phyloP scores from a whole-genome alignment of 495 filamentous ascomycete species.

The Aspergillus avenaceus region DNA sequence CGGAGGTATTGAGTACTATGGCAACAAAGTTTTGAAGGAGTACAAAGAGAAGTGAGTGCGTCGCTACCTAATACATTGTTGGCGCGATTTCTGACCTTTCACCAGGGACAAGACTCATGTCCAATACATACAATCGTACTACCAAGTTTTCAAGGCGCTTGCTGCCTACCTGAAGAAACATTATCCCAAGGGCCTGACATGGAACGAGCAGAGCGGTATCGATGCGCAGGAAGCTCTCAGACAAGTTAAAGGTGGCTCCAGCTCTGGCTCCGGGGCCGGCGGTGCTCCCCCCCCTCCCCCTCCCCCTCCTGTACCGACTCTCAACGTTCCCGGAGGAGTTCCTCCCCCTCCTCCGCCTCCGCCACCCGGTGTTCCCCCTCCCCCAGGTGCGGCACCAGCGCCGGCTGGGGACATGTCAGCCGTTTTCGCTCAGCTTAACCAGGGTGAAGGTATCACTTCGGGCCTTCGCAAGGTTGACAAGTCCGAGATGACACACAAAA shows the following conservation, averaged over 20 bases:
- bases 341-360: constrained; percentile 81
- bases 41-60: constrained; percentile 82
- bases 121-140: constrained; percentile 85
- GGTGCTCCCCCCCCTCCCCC: constrained; percentile 55
- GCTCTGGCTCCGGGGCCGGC: constrained; percentile 33
- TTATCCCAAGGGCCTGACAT: constrained; percentile 73
- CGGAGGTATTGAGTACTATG: constrained; percentile 79
- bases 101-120: constrained; percentile 69
- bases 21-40: constrained; percentile 83
- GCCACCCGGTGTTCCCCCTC: constrained; percentile 39
- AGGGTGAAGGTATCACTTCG: constrained; percentile 78
- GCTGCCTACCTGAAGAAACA: constrained; percentile 75
- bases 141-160: constrained; percentile 78
- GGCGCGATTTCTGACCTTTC: constrained; percentile 9
- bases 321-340: constrained; percentile 52
- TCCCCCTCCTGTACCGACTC: constrained; percentile 53
- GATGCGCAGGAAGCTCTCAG: constrained; percentile 67
- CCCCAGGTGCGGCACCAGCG: constrained; percentile 27
- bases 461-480: constrained; percentile 89
- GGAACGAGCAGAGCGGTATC: constrained; percentile 77
- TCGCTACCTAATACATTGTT: neutral
- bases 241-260: constrained; percentile 52
- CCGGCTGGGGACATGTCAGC: constrained; percentile 60
- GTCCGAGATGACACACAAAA: constrained; percentile 97
- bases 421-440: constrained; percentile 87